phyloP scores from a whole-genome alignment of 441 rosid genomes.

The Daphne laureola region DNA sequence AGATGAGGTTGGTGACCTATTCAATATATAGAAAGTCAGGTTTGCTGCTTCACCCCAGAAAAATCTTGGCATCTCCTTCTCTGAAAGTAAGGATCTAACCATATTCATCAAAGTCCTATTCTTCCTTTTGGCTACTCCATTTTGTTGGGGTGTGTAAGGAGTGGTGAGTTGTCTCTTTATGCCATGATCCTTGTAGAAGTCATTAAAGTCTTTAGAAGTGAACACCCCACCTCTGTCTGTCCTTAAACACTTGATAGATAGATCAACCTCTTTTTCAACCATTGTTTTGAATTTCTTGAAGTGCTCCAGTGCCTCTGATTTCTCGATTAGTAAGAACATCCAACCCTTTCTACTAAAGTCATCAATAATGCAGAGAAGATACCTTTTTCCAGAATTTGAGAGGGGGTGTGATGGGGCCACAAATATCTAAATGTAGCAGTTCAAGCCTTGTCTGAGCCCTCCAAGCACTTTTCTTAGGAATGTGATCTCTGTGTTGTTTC shows the following conservation, averaged over 20 bases:
- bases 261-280: too few relatives aligned
- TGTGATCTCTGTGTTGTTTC: background rate
- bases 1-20: background rate
- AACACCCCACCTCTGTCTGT: background rate
- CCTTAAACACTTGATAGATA: too few relatives aligned
- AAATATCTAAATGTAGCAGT: background rate
- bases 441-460: background rate
- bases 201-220: background rate
- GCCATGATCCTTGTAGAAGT: background rate
- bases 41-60: background rate
- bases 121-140: background rate
- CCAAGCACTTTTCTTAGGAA: background rate
- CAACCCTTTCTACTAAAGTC: too few relatives aligned
- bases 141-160: conserved; percentile 1
- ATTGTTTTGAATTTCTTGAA: too few relatives aligned
- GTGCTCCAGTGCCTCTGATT: too few relatives aligned
- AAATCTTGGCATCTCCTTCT: background rate
- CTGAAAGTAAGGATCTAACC: background rate
- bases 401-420: background rate
- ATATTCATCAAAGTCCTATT: background rate
- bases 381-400: background rate
- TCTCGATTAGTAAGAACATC: too few relatives aligned
- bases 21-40: background rate
- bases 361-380: too few relatives aligned
- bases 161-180: background rate